Evolutionary conservation across 345 rosid species (phyloP).

Genomic region (Raphanus sativus): DNA sequence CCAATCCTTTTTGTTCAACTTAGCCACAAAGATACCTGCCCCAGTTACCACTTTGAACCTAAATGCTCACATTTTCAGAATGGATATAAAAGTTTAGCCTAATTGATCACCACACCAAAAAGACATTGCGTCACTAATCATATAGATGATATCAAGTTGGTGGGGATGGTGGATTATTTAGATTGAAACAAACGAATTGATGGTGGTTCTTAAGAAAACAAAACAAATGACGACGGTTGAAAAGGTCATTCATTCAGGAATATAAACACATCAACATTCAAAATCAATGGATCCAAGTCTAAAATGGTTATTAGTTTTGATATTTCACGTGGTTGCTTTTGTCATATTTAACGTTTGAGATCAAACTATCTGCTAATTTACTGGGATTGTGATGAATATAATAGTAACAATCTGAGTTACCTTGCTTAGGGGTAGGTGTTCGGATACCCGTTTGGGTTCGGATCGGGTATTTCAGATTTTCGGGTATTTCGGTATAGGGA

Average conservation of each 20-base stretch:
- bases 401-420: not conserved
- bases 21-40: slow-evolving; percentile 26
- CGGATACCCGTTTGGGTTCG: too few relatives aligned
- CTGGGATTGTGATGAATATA: not conserved
- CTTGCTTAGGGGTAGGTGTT: not conserved
- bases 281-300: not conserved
- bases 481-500: too few relatives aligned
- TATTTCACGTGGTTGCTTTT: not conserved
- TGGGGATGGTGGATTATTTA: not conserved
- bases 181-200: not conserved
- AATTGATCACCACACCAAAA: slow-evolving; percentile 18
- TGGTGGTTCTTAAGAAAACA: not conserved
- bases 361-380: not conserved
- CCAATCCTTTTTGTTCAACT: not conserved
- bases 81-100: slow-evolving; percentile 6
- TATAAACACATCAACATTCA: not conserved
- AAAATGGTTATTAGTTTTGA: not conserved
- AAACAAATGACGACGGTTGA: not conserved
- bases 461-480: too few relatives aligned
- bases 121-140: slow-evolving; percentile 24
- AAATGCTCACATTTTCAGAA: not conserved
- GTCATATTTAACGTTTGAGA: not conserved
- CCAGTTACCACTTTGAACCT: not conserved
- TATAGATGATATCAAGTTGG: slow-evolving; percentile 4
- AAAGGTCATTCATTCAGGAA: not conserved